These are phyloP conservation scores for Cyberlindnera subsufficiens DNA, from an alignment of 805 yeast genomes.

Conservation along the genomic window DNA sequence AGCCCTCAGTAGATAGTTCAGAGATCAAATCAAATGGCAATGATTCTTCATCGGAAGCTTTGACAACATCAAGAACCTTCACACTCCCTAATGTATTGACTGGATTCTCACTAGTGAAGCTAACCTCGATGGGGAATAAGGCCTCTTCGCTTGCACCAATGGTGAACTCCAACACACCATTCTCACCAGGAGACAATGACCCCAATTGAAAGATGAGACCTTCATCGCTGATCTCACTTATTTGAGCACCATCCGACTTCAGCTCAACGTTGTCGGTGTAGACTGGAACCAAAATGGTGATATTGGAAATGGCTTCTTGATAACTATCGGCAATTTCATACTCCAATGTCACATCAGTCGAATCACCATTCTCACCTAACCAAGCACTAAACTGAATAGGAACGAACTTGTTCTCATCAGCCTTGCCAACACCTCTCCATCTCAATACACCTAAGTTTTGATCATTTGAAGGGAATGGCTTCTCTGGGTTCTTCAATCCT, in stretches of 20 bases:
- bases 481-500: constrained; percentile 68
- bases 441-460: constrained; percentile 87
- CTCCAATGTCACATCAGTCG: constrained; percentile 78
- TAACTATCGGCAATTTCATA: constrained; percentile 60
- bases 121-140: constrained; percentile 81
- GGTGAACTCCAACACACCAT: constrained; percentile 75
- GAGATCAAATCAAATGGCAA: constrained; percentile 67
- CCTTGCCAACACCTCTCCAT: constrained; percentile 75
- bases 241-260: constrained; percentile 48
- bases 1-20: constrained; percentile 52
- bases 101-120: constrained; percentile 46
- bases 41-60: constrained; percentile 43
- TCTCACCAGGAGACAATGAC: constrained; percentile 42
- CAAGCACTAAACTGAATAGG: constrained; percentile 82
- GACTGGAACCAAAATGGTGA: constrained; percentile 59
- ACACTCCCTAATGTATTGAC: constrained; percentile 60
- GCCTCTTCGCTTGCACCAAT: constrained; percentile 77
- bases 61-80: constrained; percentile 52
- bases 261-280: constrained; percentile 49
- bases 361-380: constrained; percentile 62
- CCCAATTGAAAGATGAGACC: constrained; percentile 67
- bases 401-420: constrained; percentile 44
- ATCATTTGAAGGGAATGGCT: constrained; percentile 88
- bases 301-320: constrained; percentile 44
- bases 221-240: constrained; percentile 55